A percentile compares a stretch with the other conserved stretches of the same genome.
Evolutionary conservation across 2,329 filamentous ascomycete genomes (phyloP).

Genomic region (Colletotrichum destructivum): DNA sequence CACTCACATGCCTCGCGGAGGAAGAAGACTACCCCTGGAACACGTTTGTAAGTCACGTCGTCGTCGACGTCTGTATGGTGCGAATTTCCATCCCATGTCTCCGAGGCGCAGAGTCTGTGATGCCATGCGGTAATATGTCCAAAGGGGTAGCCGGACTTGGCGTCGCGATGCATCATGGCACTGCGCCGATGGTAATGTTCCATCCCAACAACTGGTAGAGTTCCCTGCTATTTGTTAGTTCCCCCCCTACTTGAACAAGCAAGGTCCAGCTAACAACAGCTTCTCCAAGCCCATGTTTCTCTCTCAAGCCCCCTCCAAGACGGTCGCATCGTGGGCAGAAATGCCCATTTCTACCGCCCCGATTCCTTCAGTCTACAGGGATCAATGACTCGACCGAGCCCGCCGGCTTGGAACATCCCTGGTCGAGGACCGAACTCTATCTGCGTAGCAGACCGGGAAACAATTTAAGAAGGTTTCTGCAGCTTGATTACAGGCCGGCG

Average conservation of each 20-base stretch:
- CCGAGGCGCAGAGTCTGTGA: background rate
- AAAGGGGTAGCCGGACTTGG: conserved; percentile 26
- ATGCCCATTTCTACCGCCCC: background rate
- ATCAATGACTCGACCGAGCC: conserved; percentile 17
- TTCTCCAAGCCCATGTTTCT: no score
- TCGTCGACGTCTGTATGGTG: conserved; percentile 26
- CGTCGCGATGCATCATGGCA: conserved; percentile 17
- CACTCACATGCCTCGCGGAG: background rate
- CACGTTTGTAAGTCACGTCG: background rate
- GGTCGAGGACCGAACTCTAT: conserved; percentile 9
- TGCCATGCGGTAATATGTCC: conserved; percentile 26
- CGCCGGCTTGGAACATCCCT: conserved; percentile 22
- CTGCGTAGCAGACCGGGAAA: conserved; percentile 7
- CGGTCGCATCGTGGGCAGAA: background rate
- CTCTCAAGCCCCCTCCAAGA: background rate
- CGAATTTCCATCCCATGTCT: conserved; percentile 2
- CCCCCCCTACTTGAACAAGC: no score
- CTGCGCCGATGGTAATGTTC: conserved; percentile 6
- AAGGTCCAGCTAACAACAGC: no score
- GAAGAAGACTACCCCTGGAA: background rate
- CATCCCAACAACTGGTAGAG: background rate
- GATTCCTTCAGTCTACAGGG: background rate
- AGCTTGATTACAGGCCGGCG: conserved; percentile 24
- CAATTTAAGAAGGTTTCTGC: conserved; percentile 31
- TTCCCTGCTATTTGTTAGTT: background rate